Evolutionary conservation across 208 protist species (phyloP).

Genomic region (Leishmania gerbilli): DNA sequence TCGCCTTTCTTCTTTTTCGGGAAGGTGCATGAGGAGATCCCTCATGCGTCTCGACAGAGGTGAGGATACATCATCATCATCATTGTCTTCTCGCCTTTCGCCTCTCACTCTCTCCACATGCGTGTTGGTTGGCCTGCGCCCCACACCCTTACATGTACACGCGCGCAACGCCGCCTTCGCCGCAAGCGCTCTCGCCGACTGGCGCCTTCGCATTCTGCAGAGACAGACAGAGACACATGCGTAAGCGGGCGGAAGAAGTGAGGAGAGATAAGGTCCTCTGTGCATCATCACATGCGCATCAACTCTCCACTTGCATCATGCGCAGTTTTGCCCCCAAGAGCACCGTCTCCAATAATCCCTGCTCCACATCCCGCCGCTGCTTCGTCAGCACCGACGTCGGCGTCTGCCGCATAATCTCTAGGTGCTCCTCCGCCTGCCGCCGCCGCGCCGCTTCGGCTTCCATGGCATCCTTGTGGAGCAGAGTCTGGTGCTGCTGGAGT

Average conservation of each 20-base stretch:
- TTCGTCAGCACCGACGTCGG: constrained; percentile 54
- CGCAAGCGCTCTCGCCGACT: background rate
- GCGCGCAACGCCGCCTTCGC: background rate
- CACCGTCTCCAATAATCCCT: constrained; percentile 57
- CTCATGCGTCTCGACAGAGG: background rate
- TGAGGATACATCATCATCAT: background rate
- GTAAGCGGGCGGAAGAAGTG: background rate
- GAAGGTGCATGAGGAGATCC: background rate
- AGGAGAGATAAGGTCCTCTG: background rate
- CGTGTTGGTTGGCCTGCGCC: background rate
- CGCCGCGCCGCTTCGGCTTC: constrained; percentile 27
- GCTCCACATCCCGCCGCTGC: constrained; percentile 65
- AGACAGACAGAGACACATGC: background rate
- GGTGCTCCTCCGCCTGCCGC: constrained; percentile 27
- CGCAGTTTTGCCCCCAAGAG: constrained; percentile 37
- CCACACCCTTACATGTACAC: background rate
- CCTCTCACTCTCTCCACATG: background rate
- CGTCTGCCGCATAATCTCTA: constrained; percentile 14
- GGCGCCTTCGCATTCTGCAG: background rate
- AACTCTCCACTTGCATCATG: constrained; percentile 30
- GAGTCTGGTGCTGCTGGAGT: constrained; percentile 63
- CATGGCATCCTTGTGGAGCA: constrained; percentile 34
- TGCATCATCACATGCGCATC: background rate
- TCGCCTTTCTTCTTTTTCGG: too few species aligned
- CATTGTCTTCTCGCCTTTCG: background rate